Evolutionary conservation across 192 early-diverging fungal genomes (phyloP), one percentile per base, ranked within the genome.

Genomic region (Umbelopsis vinacea): DNA sequence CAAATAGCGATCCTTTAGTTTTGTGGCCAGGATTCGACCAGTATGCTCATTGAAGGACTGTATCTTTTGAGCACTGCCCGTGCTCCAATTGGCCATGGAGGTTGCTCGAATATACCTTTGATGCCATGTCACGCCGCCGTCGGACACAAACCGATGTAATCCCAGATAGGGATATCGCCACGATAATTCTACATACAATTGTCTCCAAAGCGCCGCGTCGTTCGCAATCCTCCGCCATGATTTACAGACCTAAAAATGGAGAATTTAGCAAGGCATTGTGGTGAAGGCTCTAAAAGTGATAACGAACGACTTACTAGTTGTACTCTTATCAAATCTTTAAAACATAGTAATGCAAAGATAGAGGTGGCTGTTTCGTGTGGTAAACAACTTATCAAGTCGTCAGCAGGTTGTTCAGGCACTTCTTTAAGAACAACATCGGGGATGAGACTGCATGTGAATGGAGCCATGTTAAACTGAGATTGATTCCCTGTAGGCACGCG

Each of bases 161-260:
- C 71, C 52, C 40, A 76, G 71, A 43, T 68, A 66, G 12, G 75
- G 70, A 71, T 68, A 71, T 23, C 45, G 43, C 15, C 47, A 22
- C 22, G 57, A 71, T 37, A 76, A 29, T 19, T 52, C 46, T 8
- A 69, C 22, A 43, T 70, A 74, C 3, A 63, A 63, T 19, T 7
- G 63, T 60, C 54, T 38, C 77, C 77, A 79, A 10, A 79, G 57
- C 4, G 50, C 66, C n/a, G 69, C 45, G 45, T 79, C 77, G 43
- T 55, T 70, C 4, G 73, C 69, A 37, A 79, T 60, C 17, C 66
- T 43, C 24, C 60, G 43, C 77, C 77, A 79, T 17, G 45, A 46
- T 60, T 66, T 60, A 52, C 77, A 79, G 24, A 52, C 53, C 77
- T 79, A 43, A 21, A n/a, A 57, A n/a, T 2, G 19, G 14, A 50